phyloP scores from a whole-genome alignment of 495 filamentous ascomycete genomes.

The Penicillium cataractarum region DNA sequence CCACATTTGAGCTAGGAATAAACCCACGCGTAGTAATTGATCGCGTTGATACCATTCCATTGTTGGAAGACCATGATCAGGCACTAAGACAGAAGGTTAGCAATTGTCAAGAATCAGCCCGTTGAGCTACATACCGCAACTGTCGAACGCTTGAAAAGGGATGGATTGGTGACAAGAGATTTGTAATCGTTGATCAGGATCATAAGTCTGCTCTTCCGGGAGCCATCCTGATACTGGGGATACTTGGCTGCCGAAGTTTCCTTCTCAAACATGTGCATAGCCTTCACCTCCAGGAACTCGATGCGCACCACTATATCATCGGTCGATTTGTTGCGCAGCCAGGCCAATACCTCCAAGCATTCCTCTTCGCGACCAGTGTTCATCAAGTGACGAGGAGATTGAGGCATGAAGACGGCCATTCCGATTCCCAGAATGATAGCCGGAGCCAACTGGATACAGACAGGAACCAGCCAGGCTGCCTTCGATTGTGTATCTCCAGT shows the following conservation, averaged over 20 bases:
- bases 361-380: conserved; percentile 69
- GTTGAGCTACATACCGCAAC: conserved; percentile 5
- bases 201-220: conserved; percentile 3
- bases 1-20: background rate
- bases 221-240: conserved; percentile 12
- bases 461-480: conserved; percentile 50
- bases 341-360: conserved; percentile 43
- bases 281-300: conserved; percentile 11
- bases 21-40: conserved; percentile 57
- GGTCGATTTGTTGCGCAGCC: background rate
- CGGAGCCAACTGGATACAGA: conserved; percentile 49
- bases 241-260: conserved; percentile 4
- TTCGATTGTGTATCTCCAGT: conserved; percentile 45
- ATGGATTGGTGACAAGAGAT: conserved; percentile 13
- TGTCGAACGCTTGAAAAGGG: conserved; percentile 9
- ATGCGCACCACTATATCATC: conserved; percentile 11
- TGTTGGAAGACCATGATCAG: conserved; percentile 17
- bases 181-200: conserved; percentile 12
- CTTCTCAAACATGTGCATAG: conserved; percentile 11
- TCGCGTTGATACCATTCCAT: conserved; percentile 34
- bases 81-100: background rate
- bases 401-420: conserved; percentile 71
- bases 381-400: conserved; percentile 77
- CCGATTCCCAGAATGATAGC: conserved; percentile 45
- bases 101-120: background rate